Evolutionary conservation across 345 rosid species (phyloP), one percentile per base, ranked within the genome.

Genomic region (Luvunga scandens): DNA sequence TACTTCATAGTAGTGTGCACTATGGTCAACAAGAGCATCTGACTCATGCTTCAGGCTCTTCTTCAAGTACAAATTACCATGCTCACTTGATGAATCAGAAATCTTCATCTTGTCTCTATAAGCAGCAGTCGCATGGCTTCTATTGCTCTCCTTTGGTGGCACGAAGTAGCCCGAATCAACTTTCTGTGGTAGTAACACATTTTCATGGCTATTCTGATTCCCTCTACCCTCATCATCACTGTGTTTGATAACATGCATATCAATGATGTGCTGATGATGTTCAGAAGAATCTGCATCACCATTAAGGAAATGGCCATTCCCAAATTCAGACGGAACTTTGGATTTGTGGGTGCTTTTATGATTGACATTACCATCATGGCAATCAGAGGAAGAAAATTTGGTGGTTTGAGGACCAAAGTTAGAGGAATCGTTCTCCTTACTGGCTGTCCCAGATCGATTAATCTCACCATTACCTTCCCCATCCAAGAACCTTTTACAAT

Each of bases 381-480:
- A 53, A 72, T 66, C 77, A 38, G 28, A 24, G 31, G 59, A 25
- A 28, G 59, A 78, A 60, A 31, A 33, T 80, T 79, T 80, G 45
- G 55, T 50, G 27, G 82, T 63, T 68, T 73, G 45, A 24, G 79
- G 34, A 75, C 60, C 70, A 70, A 28, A 75, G 78, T 48, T 71
- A 31, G 64, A 57, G 1, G 69, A 79, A 27, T 57, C 80, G 77
- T 75, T 88, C 80, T 77, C 86, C 25, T 33, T 65, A 10, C 21
- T 31, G 13, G 13, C 69, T 65, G 69, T 65, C 45, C 42, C 69
- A 33, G 27, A 33, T 65, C 4, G 42, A 63, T 76, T 72, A 48
- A 38, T 80, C 45, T 73, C 75, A 74, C 50, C 59, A 77, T 78
- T 69, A 72, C 63, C 84, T 72, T 83, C 85, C 71, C 82, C 82